phyloP scores from a whole-genome alignment of 192 early-diverging fungal genomes.

The Umbelopsis sp. region DNA sequence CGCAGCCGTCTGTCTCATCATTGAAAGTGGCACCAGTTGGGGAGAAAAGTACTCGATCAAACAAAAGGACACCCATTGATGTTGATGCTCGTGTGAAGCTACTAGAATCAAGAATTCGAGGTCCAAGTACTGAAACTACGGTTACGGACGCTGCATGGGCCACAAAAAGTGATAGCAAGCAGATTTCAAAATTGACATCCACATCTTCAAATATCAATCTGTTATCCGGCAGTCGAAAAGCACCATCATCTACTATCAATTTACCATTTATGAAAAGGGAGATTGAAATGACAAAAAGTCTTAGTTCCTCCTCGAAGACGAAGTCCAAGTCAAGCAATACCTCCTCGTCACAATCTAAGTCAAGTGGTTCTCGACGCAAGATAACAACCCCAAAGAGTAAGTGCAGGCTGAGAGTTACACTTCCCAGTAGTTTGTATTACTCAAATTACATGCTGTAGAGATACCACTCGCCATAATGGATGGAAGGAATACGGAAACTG shows the following conservation, averaged over 20 bases:
- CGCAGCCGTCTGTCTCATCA: not conserved
- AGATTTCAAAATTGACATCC: too few relatives aligned
- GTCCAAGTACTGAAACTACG: not conserved
- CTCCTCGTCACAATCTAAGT: not conserved
- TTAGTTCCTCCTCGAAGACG: not conserved
- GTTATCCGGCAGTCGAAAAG: not conserved
- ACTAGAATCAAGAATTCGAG: constrained; percentile 4
- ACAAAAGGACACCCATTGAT: not conserved
- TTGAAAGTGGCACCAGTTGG: not conserved
- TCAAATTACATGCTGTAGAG: not conserved
- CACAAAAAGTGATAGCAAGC: not conserved
- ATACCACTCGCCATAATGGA: not conserved
- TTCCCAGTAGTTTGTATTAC: not conserved
- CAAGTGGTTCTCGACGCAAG: not conserved
- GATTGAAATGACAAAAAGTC: constrained; percentile 12
- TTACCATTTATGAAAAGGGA: constrained; percentile 24
- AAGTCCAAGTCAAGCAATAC: not conserved
- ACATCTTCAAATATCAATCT: not conserved
- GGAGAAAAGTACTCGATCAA: not conserved
- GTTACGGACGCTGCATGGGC: constrained; percentile 6
- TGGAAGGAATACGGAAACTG: constrained; percentile 13
- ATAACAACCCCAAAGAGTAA: constrained; percentile 11
- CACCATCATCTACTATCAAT: not conserved
- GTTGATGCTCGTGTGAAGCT: constrained; percentile 7
- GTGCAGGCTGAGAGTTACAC: not conserved